phyloP scores from a whole-genome alignment of 2,329 filamentous ascomycete species.

The Rhytidhysteron rufulum region DNA sequence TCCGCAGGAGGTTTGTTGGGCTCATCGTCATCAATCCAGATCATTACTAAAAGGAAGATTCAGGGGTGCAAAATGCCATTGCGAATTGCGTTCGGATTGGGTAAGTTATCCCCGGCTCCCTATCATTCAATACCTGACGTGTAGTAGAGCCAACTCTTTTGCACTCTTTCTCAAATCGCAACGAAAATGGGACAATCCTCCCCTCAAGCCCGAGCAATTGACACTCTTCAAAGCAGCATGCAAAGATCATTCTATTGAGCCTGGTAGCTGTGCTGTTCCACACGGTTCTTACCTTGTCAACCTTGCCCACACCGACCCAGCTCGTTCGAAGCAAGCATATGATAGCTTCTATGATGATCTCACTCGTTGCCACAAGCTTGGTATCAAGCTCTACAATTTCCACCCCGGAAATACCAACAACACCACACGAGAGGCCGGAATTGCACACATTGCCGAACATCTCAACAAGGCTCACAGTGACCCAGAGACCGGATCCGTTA shows the following conservation, averaged over 20 bases:
- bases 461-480: slow-evolving; percentile 78
- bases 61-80: slow-evolving; percentile 85
- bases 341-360: slow-evolving; percentile 84
- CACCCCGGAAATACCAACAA: slow-evolving; percentile 80
- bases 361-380: slow-evolving; percentile 75
- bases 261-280: slow-evolving; percentile 68
- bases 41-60: slow-evolving; percentile 8
- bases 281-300: slow-evolving; percentile 98
- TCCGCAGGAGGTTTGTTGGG: slow-evolving; percentile 68
- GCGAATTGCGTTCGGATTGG: slow-evolving; percentile 73
- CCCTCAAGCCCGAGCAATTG: slow-evolving; percentile 64
- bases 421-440: slow-evolving; percentile 64
- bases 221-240: slow-evolving; percentile 68
- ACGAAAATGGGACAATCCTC: slow-evolving; percentile 86
- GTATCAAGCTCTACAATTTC: slow-evolving; percentile 95
- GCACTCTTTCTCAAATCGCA: slow-evolving; percentile 96
- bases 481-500: slow-evolving; percentile 61
- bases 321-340: slow-evolving; percentile 83
- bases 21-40: background rate
- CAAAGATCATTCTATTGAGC: slow-evolving; percentile 66
- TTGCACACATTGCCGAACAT: slow-evolving; percentile 73
- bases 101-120: slow-evolving; percentile 27
- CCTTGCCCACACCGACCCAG: slow-evolving; percentile 75
- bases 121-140: background rate
- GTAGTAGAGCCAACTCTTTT: slow-evolving; percentile 80